Base-by-base conservation (phyloP, 2,329 filamentous ascomycete species). In the Colletotrichum sp. region DNA sequence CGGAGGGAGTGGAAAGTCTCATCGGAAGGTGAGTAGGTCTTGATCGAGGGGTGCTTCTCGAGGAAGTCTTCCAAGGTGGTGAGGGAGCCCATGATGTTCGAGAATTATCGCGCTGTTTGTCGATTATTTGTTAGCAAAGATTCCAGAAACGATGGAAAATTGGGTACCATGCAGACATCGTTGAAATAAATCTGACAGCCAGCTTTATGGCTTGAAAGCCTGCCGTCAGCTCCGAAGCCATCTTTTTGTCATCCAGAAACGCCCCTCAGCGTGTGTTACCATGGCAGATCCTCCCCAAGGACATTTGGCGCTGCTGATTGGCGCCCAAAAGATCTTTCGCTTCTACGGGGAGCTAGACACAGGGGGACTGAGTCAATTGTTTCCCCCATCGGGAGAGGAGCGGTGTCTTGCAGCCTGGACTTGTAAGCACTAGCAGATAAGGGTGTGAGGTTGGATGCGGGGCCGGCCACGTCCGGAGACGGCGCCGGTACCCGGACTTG, bases 31-130 rank as follows among this genome's bases (percentile, higher is more conserved):
- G n/a, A 12, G 32, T 44, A 25, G 44, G 39, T 25, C 7, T 67
- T 75, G 72, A 71, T 75, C 2, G 67, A 39, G 19, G 60, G 19
- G 27, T 71, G 72, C 25, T 44, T 39, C 39, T 63, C 32, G 34
- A 75, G 68, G 27, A 75, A 75, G 44, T 57, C 39, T 28, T 72
- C 30, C 25, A 70, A 6, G 8, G 36, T 34, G 19, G 27, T 12
- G 3, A 63, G n/a, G n/a, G 68, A 70, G 19, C 57, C 68, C 68
- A 70, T 70, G 63, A 30, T 52, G n/a, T 28, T 15, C 34, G 16
- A 34, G 27, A 59, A 30, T 30, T 30, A 8, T 32, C 9, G 16
- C 30, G 39, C 28, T n/a, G 12, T 69, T 57, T 36, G 25, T 61
- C 8, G 11, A 39, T 11, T 30, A 5, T 11, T 30, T 9, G 22